Conservation (phyloP, 441 rosid genomes). For the Lepidium campestre region DNA sequence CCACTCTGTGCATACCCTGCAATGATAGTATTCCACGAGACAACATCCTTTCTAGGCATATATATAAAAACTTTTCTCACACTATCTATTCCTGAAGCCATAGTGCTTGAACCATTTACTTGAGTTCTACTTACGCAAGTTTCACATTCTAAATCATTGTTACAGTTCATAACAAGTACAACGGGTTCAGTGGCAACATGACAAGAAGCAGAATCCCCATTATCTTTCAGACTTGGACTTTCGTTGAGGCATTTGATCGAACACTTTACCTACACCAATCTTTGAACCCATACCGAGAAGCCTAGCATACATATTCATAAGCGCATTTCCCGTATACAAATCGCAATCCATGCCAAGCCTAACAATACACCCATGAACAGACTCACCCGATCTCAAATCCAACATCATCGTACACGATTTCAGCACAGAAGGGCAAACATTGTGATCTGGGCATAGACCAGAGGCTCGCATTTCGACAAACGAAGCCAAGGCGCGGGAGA, state of each 20-base stretch:
- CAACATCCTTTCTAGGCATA: slow-evolving; percentile 54
- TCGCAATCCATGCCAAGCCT: slow-evolving; percentile 59
- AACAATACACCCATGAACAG: slow-evolving; percentile 63
- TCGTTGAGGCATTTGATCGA: slow-evolving; percentile 39
- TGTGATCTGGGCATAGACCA: slow-evolving; percentile 53
- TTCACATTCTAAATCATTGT: not conserved
- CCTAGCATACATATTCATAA: slow-evolving; percentile 68
- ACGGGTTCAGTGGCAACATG: not conserved
- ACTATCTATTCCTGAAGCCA: slow-evolving; percentile 29
- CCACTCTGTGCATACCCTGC: slow-evolving; percentile 52
- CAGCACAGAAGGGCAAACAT: slow-evolving; percentile 65
- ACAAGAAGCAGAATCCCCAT: not conserved
- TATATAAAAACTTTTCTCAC: slow-evolving; percentile 48
- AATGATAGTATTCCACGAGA: slow-evolving; percentile 60
- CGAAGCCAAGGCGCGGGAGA: slow-evolving; percentile 34
- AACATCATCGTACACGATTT: slow-evolving; percentile 50
- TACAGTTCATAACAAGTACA: not conserved
- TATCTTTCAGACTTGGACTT: not conserved
- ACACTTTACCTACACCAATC: slow-evolving; percentile 6
- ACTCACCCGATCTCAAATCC: slow-evolving; percentile 64
- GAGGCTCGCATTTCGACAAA: slow-evolving; percentile 54
- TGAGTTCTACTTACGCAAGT: not conserved
- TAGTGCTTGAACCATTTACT: not conserved
- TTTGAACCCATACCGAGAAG: slow-evolving; percentile 34
- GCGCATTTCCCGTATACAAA: slow-evolving; percentile 70